Base-by-base conservation (phyloP, 805 yeast species). In the Kodamaea laetipori region DNA sequence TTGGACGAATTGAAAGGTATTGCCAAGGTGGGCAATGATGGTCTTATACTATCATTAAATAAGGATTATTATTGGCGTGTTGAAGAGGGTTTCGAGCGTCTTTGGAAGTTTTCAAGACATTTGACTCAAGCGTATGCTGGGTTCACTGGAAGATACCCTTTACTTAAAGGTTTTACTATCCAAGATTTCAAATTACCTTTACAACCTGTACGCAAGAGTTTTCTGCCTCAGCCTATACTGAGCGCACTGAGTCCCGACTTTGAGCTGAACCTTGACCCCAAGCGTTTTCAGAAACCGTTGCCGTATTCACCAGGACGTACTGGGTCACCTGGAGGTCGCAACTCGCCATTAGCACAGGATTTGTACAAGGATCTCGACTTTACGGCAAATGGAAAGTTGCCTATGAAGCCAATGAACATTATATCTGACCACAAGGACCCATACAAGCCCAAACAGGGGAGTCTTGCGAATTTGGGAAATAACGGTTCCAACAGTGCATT, bases 11-110 rank as follows among this genome's bases (percentile, higher is more conserved):
- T 92, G 50, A 61, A 71, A 3, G 61, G 64, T 33, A 61, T 90
- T 2, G 80, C 81, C 24, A 71, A 77, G 43, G 74, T 66, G 19
- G 75, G 74, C 9, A 75, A 71, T 2, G 75, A 78, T 39, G 89
- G 90, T 1, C 71, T 86, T 44, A 48, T 74, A 0, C 68, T 86
- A 41, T 69, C 69, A 12, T 72, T 92, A 58, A 85, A 85, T 31
- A 90, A 90, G 57, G 80, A 75, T 36, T 92, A 90, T 61, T 90
- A 82, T 64, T 90, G 97, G 97, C 53, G 55, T 46, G 56, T 63
- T 3, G 64, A 60, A 18, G 76, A 71, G 44, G 73, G 69, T 11
- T 46, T 52, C 10, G 73, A 68, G 35, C 54, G 74, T 21, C 49
- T 66, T 16, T 56, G 60, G 57, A 63, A 60, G 49, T 71, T 71